Conservation (phyloP, 306 rosid genomes). For the Quercus variabilis region DNA sequence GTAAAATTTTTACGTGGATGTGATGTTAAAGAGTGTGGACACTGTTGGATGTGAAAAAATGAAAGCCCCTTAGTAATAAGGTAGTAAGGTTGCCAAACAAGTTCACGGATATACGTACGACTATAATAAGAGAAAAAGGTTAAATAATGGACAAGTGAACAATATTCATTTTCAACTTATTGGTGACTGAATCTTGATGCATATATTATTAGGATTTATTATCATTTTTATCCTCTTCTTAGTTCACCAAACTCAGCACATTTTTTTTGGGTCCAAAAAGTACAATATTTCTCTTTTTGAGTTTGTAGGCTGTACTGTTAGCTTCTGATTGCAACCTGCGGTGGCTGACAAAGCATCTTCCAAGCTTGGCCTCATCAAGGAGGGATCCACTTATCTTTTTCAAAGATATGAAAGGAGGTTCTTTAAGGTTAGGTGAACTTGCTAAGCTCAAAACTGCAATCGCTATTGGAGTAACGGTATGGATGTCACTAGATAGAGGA, state of each 20-base stretch:
- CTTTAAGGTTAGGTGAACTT: conserved; percentile 72
- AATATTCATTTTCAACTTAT: not conserved
- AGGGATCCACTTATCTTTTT: conserved; percentile 58
- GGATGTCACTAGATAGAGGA: not conserved
- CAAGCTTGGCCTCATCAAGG: conserved; percentile 65
- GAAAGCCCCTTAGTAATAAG: too few relatives aligned
- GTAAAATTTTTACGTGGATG: too few relatives aligned
- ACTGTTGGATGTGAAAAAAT: too few relatives aligned
- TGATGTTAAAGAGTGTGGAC: too few relatives aligned
- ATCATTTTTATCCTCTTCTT: not conserved
- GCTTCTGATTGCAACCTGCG: conserved; percentile 69
- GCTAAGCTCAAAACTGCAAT: conserved; percentile 72
- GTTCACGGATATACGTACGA: too few relatives aligned
- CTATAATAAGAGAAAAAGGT: not conserved
- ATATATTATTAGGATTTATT: not conserved
- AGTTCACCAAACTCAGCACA: not conserved
- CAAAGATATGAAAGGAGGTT: conserved; percentile 60
- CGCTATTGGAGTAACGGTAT: conserved; percentile 77
- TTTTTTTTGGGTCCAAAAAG: not conserved
- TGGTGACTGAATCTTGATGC: not conserved
- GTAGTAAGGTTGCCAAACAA: too few relatives aligned
- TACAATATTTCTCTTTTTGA: not conserved
- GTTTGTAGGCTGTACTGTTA: conserved; percentile 57
- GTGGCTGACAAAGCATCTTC: conserved; percentile 81
- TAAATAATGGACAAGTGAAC: not conserved